These are phyloP conservation scores for Chlorella variabilis DNA, from an alignment of 163 green algal species.

Conservation along the genomic window DNA sequence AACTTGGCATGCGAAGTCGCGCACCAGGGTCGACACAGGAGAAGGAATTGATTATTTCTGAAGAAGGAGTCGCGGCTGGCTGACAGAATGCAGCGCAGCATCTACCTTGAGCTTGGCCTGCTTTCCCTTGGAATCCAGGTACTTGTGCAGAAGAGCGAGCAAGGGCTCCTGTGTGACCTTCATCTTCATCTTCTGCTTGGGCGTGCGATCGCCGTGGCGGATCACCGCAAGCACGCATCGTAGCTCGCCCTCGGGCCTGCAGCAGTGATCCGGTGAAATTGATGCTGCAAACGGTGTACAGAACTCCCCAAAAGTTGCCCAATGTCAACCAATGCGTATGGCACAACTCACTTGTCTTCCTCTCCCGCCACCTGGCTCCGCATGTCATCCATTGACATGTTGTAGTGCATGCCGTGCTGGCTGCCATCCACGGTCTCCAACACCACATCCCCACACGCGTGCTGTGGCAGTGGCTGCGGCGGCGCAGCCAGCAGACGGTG, in stretches of 20 bases:
- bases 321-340: too few relatives aligned
- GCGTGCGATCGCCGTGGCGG: slow-evolving; percentile 96
- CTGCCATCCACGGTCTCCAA: neutral
- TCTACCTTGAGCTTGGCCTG: slow-evolving; percentile 98
- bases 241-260: slow-evolving; percentile 79
- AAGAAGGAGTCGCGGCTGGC: too few relatives aligned
- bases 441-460: neutral
- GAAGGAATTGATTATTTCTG: too few relatives aligned
- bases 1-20: neutral
- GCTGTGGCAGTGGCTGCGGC: slow-evolving; percentile 23
- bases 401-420: slow-evolving; percentile 35
- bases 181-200: slow-evolving; percentile 99
- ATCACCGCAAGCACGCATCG: slow-evolving; percentile 95
- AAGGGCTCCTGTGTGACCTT: slow-evolving; percentile 69
- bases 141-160: slow-evolving; percentile 88
- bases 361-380: slow-evolving; percentile 14
- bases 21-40: neutral
- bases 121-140: slow-evolving; percentile 94
- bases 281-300: neutral
- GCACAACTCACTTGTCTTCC: slow-evolving; percentile 11
- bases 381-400: slow-evolving; percentile 27
- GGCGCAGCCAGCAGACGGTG: slow-evolving; percentile 67
- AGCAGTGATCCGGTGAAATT: neutral
- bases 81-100: neutral
- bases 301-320: too few relatives aligned